Conservation (phyloP, 2,329 filamentous ascomycete genomes). For the Tolypocladium pustulatum region DNA sequence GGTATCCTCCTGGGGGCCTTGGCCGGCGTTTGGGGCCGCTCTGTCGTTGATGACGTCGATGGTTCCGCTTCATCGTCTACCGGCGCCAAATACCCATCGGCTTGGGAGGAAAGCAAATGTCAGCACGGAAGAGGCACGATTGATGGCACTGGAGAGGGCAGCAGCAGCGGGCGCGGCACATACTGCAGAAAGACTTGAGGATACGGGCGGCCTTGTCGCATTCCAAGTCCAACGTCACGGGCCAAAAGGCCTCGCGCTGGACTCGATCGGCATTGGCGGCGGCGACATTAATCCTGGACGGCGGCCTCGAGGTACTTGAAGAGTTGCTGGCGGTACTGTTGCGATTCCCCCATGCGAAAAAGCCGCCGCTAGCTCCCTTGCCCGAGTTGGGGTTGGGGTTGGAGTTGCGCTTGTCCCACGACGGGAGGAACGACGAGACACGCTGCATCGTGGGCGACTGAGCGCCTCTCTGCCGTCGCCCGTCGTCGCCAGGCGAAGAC, state of each 20-base stretch:
- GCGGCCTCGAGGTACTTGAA: conserved; percentile 9
- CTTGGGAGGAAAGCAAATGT: conserved; percentile 19
- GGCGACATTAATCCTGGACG: conserved; percentile 23
- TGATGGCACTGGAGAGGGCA: not conserved
- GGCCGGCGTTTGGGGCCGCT: conserved; percentile 36
- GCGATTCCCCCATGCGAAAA: conserved; percentile 38
- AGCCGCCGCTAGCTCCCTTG: conserved; percentile 15
- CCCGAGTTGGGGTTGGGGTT: conserved; percentile 21
- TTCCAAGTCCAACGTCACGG: conserved; percentile 75
- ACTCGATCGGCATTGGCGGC: conserved; percentile 21
- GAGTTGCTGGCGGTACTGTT: conserved; percentile 26
- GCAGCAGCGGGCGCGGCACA: too few species aligned
- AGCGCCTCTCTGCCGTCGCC: conserved; percentile 22
- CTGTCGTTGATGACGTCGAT: conserved; percentile 15
- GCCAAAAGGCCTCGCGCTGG: conserved; percentile 66
- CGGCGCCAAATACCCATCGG: conserved; percentile 44
- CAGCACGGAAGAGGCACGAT: not conserved
- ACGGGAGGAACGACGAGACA: conserved; percentile 31
- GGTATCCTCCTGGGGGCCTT: conserved; percentile 72
- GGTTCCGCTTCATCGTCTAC: conserved; percentile 15
- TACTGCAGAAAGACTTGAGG: conserved; percentile 81
- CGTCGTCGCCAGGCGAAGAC: conserved; percentile 19
- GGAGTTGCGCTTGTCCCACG: conserved; percentile 33
- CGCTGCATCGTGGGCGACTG: conserved; percentile 29
- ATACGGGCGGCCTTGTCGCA: conserved; percentile 87